Conservation (phyloP, 2,329 filamentous ascomycete species). For the Alternaria sp. region DNA sequence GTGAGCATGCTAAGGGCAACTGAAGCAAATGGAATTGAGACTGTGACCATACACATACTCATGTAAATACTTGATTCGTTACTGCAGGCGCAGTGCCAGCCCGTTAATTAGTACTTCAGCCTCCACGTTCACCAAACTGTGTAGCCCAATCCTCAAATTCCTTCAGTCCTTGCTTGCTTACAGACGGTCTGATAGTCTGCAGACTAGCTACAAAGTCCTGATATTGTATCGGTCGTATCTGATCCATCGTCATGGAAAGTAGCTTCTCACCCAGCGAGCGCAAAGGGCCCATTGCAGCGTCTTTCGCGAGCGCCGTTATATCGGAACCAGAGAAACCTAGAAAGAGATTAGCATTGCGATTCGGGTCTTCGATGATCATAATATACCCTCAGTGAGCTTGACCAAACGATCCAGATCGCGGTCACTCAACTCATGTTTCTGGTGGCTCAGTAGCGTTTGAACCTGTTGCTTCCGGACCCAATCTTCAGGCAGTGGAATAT, state of each 20-base stretch:
- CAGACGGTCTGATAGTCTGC: constrained; percentile 84
- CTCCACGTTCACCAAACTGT: constrained; percentile 91
- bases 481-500: constrained; percentile 90
- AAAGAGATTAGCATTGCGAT: background rate
- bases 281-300: constrained; percentile 95
- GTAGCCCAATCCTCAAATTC: constrained; percentile 93
- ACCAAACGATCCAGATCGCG: constrained; percentile 77
- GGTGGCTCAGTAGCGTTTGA: constrained; percentile 78
- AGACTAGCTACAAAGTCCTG: constrained; percentile 85
- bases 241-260: constrained; percentile 89
- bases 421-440: constrained; percentile 79
- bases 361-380: background rate
- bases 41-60: background rate
- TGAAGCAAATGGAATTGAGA: too few relatives aligned
- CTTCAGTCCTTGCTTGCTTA: constrained; percentile 82
- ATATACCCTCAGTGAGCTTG: constrained; percentile 79
- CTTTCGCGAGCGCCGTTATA: constrained; percentile 94
- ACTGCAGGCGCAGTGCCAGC: background rate
- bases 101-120: constrained; percentile 53
- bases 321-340: constrained; percentile 96
- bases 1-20: background rate
- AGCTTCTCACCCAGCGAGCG: constrained; percentile 88
- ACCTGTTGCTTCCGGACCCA: constrained; percentile 82
- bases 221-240: constrained; percentile 86
- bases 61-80: background rate